Base-by-base conservation (phyloP, 1,284 basidiomycete species). In the Moesziomyces aphidis region DNA sequence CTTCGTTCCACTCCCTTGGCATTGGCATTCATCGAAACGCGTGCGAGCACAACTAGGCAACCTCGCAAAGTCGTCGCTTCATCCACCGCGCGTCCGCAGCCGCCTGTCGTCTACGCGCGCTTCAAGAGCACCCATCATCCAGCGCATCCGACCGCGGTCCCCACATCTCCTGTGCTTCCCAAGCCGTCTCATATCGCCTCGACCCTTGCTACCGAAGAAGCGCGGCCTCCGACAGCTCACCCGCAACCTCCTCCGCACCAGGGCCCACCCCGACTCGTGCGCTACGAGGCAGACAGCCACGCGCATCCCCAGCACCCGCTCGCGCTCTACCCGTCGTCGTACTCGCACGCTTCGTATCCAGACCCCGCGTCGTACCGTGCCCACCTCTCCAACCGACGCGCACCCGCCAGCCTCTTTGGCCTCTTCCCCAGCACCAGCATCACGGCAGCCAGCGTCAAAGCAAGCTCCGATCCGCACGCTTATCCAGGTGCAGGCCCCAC, bases 331-430 rank as follows among this genome's bases (percentile, higher is more conserved):
- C 69, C 69, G 0, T n/a, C 36, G 19, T 61, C 61, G n/a, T 76
- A 53, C 58, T 28, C 73, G 24, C 65, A 72, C 65, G 58, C 69
- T 22, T 72, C 73, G 21, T 72, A 68, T 42, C 65, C 69, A 21
- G 65, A 69, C 42, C 55, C 69, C 1, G 26, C 47, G 2, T 66
- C 64, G 43, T 73, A 66, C 47, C 61, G 67, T 23, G 71, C 68
- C 6, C 66, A 70, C 48, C 70, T 64, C 15, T 75, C 65, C n/a
- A 67, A 42, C 49, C 46, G 66, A 34, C 55, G 66, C 21, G 75
- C 75, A 9, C 75, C 75, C 36, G 69, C 73, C 21, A 72, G 73
- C 28, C 48, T 72, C 11, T 76, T 76, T 28, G 65, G 73, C 1
- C 55, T 72, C 3, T 72, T 72, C 24, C 69, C 65, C 2, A 66